Evolutionary conservation across 768 basidiomycete species (phyloP).

Genomic region (Pleurotus salmoneostramineus): DNA sequence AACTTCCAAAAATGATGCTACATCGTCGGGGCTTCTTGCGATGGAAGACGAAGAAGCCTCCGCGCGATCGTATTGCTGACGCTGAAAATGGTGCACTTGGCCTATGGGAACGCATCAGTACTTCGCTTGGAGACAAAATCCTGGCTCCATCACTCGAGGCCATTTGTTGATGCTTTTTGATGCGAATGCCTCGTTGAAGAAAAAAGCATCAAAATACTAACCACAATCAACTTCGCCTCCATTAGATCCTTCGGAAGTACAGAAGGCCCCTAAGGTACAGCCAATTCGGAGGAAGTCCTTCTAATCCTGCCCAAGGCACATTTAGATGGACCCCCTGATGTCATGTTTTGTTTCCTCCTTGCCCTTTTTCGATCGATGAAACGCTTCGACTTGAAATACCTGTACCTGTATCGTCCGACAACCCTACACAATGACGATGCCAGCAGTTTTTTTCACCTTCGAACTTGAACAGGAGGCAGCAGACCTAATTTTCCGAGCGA

Average conservation of each 20-base stretch:
- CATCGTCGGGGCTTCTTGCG: not conserved
- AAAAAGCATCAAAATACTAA: no score
- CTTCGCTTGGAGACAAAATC: no score
- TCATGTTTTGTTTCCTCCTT: not conserved
- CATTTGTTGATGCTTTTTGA: no score
- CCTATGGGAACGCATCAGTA: not conserved
- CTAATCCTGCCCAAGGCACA: not conserved
- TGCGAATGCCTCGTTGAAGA: no score
- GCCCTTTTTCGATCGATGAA: no score
- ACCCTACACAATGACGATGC: not conserved
- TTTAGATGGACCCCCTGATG: not conserved
- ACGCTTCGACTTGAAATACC: no score
- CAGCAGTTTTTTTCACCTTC: not conserved
- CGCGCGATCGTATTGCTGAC: not conserved
- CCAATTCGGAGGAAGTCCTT: not conserved
- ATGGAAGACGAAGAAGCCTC: no score
- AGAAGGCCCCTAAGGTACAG: not conserved
- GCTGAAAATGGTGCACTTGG: not conserved
- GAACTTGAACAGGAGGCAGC: not conserved
- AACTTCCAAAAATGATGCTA: not conserved
- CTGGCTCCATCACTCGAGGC: no score
- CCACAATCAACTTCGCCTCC: no score
- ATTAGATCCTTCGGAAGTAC: not conserved
- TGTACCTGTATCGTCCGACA: not conserved
- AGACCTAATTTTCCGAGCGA: no score